Base-by-base conservation (phyloP, 1,284 basidiomycete genomes). In the Malassezia slooffiae region DNA sequence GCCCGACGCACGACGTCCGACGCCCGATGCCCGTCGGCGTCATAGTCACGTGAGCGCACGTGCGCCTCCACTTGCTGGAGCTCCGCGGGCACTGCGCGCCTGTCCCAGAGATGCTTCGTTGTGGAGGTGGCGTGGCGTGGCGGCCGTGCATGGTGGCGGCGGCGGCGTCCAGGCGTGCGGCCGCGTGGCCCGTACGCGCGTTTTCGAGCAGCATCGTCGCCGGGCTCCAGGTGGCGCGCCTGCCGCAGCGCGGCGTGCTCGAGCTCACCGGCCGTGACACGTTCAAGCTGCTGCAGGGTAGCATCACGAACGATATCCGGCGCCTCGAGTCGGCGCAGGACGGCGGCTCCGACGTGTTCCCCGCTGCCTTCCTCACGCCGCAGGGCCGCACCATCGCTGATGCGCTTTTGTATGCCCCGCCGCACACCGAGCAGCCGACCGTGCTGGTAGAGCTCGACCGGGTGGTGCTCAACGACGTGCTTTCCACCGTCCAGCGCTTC, bases 321-420 rank as follows among this genome's bases (percentile, higher is more conserved):
- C 21, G 37, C 12, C 31, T 66, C 16, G 43, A 46, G 12, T 16
- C 10, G 26, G 19, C 7, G 20, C 44, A 1, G 23, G 20, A 70
- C 4, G 41, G 26, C 16, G 72, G 39, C 8, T 16, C 70, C 41
- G 73, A 75, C 28, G 80, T 81, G 4, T 75, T 80, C 52, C 95
- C 82, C 66, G 80, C 83, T 21, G 80, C 81, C 0, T 81, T 96
- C 62, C 73, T 96, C 22, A 84, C 88, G 61, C 83, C 89, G 28
- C 67, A 93, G 83, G 93, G 93, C 31, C 79, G 90, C 60, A 80
- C 95, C 22, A 74, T 95, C 26, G 81, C 89, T 62, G 88, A 95
- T 68, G 74, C 82, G 30, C 88, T 96, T 70, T 74, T 91, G 44
- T 85, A 88, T 68, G 80, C 34, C 17, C 43, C 52, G 4, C 7